These are phyloP conservation scores for Solanum raphanifolium DNA, from an alignment of 257 asterid genomes.

Conservation along the genomic window DNA sequence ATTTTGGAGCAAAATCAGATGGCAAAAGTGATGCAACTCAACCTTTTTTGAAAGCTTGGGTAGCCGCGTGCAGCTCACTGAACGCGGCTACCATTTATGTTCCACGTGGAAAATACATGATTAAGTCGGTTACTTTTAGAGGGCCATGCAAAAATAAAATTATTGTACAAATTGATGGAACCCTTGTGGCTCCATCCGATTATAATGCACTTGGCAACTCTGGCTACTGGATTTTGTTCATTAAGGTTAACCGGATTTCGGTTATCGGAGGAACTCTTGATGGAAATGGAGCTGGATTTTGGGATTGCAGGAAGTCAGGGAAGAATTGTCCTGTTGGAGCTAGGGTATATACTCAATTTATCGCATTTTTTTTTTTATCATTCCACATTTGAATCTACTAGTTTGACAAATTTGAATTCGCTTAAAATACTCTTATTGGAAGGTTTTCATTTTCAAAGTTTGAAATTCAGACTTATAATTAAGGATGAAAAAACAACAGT, in stretches of 20 bases:
- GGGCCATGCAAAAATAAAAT: slow-evolving; percentile 51
- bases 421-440: neutral
- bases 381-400: too few species aligned
- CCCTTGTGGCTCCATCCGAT: slow-evolving; percentile 44
- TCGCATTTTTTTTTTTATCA: neutral
- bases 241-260: slow-evolving; percentile 27
- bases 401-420: too few species aligned
- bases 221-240: slow-evolving; percentile 48
- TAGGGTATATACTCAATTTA: slow-evolving; percentile 30
- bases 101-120: slow-evolving; percentile 20
- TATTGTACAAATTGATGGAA: slow-evolving; percentile 37
- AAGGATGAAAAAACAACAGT: too few species aligned
- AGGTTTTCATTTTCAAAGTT: neutral
- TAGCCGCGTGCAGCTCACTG: slow-evolving; percentile 22
- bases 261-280: slow-evolving; percentile 46
- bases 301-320: slow-evolving; percentile 43
- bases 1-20: slow-evolving; percentile 38
- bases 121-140: slow-evolving; percentile 25
- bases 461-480: neutral
- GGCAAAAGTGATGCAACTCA: slow-evolving; percentile 39
- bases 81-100: slow-evolving; percentile 17
- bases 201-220: slow-evolving; percentile 27
- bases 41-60: slow-evolving; percentile 42
- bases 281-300: slow-evolving; percentile 42
- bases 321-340: slow-evolving; percentile 52